Conservation (phyloP, 2,329 filamentous ascomycete genomes). For the Fusarium hainanense region DNA sequence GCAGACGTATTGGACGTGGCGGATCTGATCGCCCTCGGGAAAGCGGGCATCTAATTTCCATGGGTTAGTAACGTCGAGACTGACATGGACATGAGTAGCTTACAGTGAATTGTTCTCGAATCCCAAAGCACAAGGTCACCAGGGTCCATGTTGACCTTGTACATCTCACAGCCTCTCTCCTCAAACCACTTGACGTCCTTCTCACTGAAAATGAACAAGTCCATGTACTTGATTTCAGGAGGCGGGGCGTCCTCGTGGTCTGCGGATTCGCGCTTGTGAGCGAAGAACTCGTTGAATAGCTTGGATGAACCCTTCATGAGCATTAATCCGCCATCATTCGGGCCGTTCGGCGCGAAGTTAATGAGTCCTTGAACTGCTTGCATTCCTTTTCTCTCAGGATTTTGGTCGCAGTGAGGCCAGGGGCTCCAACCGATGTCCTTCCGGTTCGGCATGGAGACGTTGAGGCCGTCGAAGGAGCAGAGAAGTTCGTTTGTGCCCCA, state of each 20-base stretch:
- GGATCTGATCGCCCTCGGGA: conserved; percentile 53
- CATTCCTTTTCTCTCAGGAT: conserved; percentile 48
- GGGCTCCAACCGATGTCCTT: conserved; percentile 46
- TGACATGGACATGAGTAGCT: too few species aligned
- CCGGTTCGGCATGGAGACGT: conserved; percentile 56
- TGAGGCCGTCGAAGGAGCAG: conserved; percentile 56
- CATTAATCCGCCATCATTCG: conserved; percentile 51
- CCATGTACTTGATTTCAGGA: conserved; percentile 48
- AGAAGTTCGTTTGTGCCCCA: conserved; percentile 59
- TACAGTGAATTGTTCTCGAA: conserved; percentile 3
- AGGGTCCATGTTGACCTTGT: conserved; percentile 55
- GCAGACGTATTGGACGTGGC: conserved; percentile 34
- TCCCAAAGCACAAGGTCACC: conserved; percentile 58
- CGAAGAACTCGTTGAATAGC: conserved; percentile 51
- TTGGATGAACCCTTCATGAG: conserved; percentile 46
- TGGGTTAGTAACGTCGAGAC: too few species aligned
- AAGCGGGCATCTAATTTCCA: conserved; percentile 29
- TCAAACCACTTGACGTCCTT: conserved; percentile 52
- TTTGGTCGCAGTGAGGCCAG: conserved; percentile 41
- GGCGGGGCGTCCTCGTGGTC: conserved; percentile 48
- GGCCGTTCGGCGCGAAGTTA: conserved; percentile 48
- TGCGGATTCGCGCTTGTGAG: conserved; percentile 48
- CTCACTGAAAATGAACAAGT: conserved; percentile 50
- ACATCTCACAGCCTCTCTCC: conserved; percentile 48
- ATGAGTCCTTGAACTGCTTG: conserved; percentile 21